Percentiles rank a stretch among this genome's conserved stretches.
phyloP scores from a whole-genome alignment of 768 basidiomycete species.

The Gymnopilus junonius region DNA sequence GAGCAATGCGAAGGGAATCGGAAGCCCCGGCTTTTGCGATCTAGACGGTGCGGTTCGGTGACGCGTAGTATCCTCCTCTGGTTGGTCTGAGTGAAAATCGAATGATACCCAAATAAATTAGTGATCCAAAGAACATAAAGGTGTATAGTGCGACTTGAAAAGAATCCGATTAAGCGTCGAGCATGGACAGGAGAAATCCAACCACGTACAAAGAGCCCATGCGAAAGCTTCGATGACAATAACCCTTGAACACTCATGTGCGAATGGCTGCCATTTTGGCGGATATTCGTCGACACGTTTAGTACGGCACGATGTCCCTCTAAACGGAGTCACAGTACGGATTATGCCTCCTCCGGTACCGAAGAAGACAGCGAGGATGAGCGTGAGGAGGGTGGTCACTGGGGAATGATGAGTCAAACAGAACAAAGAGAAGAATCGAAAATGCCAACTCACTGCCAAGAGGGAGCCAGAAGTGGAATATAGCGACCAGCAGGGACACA shows the following conservation, averaged over 20 bases:
- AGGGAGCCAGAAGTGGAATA: slow-evolving; percentile 29
- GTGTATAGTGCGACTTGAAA: slow-evolving; percentile 30
- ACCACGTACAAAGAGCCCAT: slow-evolving; percentile 34
- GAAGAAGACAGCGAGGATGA: slow-evolving; percentile 37
- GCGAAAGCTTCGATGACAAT: slow-evolving; percentile 33
- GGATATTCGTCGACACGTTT: slow-evolving; percentile 23
- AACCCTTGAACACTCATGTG: slow-evolving; percentile 27
- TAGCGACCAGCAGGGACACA: slow-evolving; percentile 26
- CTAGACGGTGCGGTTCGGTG: slow-evolving; percentile 11
- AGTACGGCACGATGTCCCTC: slow-evolving; percentile 24
- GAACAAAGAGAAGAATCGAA: not conserved
- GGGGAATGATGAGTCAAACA: not conserved
- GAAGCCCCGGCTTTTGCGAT: too few species aligned
- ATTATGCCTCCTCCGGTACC: slow-evolving; percentile 37
- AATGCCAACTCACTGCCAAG: slow-evolving; percentile 26
- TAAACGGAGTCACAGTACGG: slow-evolving; percentile 29
- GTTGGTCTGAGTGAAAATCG: slow-evolving; percentile 26
- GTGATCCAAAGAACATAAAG: slow-evolving; percentile 30
- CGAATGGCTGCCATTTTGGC: slow-evolving; percentile 28
- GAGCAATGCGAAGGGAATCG: not conserved
- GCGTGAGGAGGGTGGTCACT: slow-evolving; percentile 31
- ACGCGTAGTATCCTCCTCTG: slow-evolving; percentile 29
- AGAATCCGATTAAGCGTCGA: not conserved
- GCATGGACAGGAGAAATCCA: not conserved
- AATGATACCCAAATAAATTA: slow-evolving; percentile 29